Evolutionary conservation across 306 rosid genomes (phyloP).

Genomic region (Acacia melanoxylon): DNA sequence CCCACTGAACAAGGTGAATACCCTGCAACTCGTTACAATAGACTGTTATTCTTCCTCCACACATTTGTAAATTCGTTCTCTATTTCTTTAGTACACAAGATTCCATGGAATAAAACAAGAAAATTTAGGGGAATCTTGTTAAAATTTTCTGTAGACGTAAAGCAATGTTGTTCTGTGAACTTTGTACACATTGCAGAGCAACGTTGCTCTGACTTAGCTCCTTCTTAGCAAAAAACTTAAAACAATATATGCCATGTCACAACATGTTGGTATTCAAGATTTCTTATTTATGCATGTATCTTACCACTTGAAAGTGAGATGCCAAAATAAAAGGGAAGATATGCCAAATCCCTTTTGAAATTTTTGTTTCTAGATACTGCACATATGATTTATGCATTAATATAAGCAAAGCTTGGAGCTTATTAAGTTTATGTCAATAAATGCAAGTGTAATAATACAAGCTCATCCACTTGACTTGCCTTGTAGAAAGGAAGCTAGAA

Average conservation of each 20-base stretch:
- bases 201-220: too few relatives aligned
- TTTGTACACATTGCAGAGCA: too few relatives aligned
- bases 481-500: constrained; percentile 46
- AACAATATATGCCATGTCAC: background rate
- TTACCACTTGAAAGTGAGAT: background rate
- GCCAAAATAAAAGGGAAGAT: background rate
- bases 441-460: background rate
- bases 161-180: too few relatives aligned
- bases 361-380: background rate
- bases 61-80: background rate
- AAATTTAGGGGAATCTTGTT: too few relatives aligned
- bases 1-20: constrained; percentile 57
- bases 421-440: background rate
- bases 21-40: background rate
- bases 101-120: background rate
- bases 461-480: background rate
- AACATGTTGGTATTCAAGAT: background rate
- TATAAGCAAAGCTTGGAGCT: background rate
- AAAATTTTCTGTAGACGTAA: too few relatives aligned
- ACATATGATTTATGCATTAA: background rate
- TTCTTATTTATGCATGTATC: background rate
- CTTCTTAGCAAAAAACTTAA: too few relatives aligned
- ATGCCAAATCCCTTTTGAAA: background rate
- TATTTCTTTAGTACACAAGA: background rate
- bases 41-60: background rate